Percentiles rank a stretch among this genome's conserved stretches.
These are phyloP conservation scores for Verticillium tricorpus DNA, from an alignment of 2,329 filamentous ascomycete species.

Conservation along the genomic window DNA sequence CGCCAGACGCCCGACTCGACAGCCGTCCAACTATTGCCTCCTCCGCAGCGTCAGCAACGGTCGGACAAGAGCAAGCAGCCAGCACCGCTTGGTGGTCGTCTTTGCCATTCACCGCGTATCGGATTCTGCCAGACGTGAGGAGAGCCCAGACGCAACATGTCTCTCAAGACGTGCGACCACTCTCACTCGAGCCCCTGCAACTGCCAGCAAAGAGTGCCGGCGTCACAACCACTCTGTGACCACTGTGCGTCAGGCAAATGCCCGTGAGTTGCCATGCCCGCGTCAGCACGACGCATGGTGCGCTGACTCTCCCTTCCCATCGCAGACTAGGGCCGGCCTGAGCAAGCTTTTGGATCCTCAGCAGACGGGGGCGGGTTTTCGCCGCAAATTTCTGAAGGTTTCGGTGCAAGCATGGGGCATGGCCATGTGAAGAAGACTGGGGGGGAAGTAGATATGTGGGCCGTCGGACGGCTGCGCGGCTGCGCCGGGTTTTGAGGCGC, in stretches of 20 bases:
- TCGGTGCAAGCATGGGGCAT: neutral
- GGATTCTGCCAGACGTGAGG: neutral
- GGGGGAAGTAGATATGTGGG: neutral
- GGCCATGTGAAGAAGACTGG: neutral
- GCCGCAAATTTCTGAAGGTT: neutral
- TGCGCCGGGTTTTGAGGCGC: neutral
- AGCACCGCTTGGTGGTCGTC: neutral
- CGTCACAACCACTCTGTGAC: neutral
- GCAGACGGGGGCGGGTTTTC: neutral
- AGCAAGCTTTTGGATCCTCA: neutral
- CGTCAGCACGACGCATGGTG: no score
- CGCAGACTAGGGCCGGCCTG: neutral
- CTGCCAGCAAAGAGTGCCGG: neutral
- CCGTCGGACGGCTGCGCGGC: neutral
- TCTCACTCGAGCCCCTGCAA: neutral
- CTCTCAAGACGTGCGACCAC: constrained; percentile 2
- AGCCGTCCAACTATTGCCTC: neutral
- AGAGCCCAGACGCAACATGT: neutral
- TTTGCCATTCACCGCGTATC: neutral
- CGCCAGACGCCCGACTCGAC: neutral
- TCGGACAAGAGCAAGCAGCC: neutral
- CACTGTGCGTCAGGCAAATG: constrained; percentile 1
- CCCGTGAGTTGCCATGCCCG: neutral
- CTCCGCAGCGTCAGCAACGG: neutral
- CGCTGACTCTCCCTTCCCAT: neutral